Base-by-base conservation (phyloP, 2,329 filamentous ascomycete genomes). In the Aspergillus fumigatus region DNA sequence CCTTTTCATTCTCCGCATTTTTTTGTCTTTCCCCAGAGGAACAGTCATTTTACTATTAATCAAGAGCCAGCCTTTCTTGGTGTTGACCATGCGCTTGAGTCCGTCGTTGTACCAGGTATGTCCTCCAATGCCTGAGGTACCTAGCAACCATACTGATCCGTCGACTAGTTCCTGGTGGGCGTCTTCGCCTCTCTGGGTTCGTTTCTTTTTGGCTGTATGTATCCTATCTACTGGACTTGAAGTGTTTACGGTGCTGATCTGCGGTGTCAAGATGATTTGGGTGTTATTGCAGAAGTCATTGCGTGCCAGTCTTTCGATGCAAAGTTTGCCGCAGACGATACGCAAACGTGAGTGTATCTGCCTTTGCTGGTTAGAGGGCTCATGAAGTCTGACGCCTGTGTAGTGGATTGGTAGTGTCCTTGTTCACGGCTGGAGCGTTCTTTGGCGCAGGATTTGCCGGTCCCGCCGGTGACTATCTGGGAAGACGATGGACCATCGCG, bases 351-450 rank as follows among this genome's bases (percentile, higher is more conserved):
- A 62, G 69, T 56, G n/a, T 10, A 27, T 23, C 29, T 6, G 17
- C 11, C 23, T 2, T 4, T 19, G 11, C 6, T 32, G 17, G 21
- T 6, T 11, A 9, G 8, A 47, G 10, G 8, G 14, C 9, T 23
- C 23, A 25, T 41, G 11, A 25, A 48, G 23, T 10, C 51, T 59
- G 52, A 58, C 48, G 1, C 17, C 9, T 21, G 51, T 40, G 4
- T 50, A 86, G 81, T 40, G 88, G 88, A 53, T 83, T 88, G 3
- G 87, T 91, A 0, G 89, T 92, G 1, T 89, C 88, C 1, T 80
- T 92, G 57, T 92, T 93, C 71, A 93, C 89, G 0, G 87, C 82
- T 2, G 85, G 89, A 48, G 88, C 88, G 23, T 90, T 90, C 74
- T 82, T 88, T 61, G 88, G 88, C 8, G 85, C 88, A 26, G 76